phyloP scores from a whole-genome alignment of 2,329 filamentous ascomycete species.

The Blastomyces parvus region DNA sequence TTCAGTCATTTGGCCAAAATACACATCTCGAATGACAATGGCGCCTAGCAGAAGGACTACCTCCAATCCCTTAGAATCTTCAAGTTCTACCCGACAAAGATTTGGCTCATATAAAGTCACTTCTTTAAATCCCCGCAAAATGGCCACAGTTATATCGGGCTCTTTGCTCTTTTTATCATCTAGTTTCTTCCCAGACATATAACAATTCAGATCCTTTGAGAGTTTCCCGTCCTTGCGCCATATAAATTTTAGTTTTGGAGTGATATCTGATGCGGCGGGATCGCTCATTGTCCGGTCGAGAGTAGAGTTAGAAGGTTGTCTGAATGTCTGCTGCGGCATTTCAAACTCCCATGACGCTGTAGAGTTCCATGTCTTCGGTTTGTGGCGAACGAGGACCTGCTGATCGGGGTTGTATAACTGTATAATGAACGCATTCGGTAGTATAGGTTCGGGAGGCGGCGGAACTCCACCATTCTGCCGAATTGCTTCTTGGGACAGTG shows the following conservation, averaged over 20 bases:
- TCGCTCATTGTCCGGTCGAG: slow-evolving; percentile 65
- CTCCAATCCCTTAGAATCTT: slow-evolving; percentile 89
- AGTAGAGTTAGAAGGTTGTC: slow-evolving; percentile 64
- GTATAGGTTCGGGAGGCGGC: slow-evolving; percentile 58
- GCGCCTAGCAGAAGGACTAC: slow-evolving; percentile 60
- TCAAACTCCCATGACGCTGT: slow-evolving; percentile 84
- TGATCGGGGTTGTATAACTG: slow-evolving; percentile 94
- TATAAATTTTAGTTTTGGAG: slow-evolving; percentile 70
- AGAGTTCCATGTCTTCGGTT: slow-evolving; percentile 68
- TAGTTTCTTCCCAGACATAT: slow-evolving; percentile 62
- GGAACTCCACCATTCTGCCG: slow-evolving; percentile 57
- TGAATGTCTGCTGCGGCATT: slow-evolving; percentile 77
- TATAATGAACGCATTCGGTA: slow-evolving; percentile 70
- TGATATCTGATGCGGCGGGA: slow-evolving; percentile 44
- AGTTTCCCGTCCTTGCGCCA: slow-evolving; percentile 86
- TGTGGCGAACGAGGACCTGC: slow-evolving; percentile 56
- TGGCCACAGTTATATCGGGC: slow-evolving; percentile 87
- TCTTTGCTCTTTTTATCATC: slow-evolving; percentile 65
- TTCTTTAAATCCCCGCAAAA: slow-evolving; percentile 67
- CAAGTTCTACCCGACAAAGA: slow-evolving; percentile 76
- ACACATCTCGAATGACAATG: slow-evolving; percentile 53
- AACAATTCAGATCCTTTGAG: slow-evolving; percentile 80
- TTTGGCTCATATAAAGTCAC: slow-evolving; percentile 92
- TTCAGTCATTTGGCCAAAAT: slow-evolving; percentile 56
- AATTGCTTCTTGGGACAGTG: slow-evolving; percentile 70